Evolutionary conservation across 768 basidiomycete genomes (phyloP), one percentile per base, ranked within the genome.

Genomic region (Amanita inopinata): DNA sequence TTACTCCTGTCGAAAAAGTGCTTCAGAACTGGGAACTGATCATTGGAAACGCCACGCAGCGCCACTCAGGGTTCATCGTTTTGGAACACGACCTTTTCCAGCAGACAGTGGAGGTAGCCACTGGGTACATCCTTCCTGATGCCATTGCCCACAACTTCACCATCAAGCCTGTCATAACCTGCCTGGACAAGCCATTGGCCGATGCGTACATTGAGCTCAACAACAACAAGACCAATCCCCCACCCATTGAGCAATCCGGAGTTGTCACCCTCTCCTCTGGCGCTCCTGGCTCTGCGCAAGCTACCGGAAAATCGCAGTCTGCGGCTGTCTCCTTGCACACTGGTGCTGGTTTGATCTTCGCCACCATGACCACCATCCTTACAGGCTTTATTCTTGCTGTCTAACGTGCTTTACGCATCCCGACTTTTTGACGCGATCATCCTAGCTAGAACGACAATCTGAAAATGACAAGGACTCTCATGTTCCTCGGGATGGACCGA

Each of bases 11-110:
- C 3, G 57, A 67, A 20, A 70, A 80, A 48, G 83, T 83, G 14
- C 60, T 83, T 12, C 62, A 69, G 47, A 82, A 82, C 61, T 90
- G 88, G 76, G 66, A 86, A 50, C 62, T 64, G 48, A 89, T 92
- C 62, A 63, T 90, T 35, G 61, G 61, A 35, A 81, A 80, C 52
- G 80, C 71, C 5, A 61, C 76, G 2, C 53, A 59, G 18, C 63
- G 84, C 43, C 48, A 69, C 53, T 74, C 60, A n/a, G 91, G 91
- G 8, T 94, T 94, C 70, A 88, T 94, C 53, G 83, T 88, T 38
- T 71, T 94, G 25, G 85, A 87, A 59, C 83, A 87, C 57, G 89
- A 91, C 60, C 69, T 90, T 24, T 91, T 87, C 69, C 77, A 81
- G 60, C 81, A 90, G 57, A 70, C 79, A 1, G 88, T 91, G 33